phyloP scores from a whole-genome alignment of 2,329 filamentous ascomycete genomes.

The Pseudocercospora macadamiae region DNA sequence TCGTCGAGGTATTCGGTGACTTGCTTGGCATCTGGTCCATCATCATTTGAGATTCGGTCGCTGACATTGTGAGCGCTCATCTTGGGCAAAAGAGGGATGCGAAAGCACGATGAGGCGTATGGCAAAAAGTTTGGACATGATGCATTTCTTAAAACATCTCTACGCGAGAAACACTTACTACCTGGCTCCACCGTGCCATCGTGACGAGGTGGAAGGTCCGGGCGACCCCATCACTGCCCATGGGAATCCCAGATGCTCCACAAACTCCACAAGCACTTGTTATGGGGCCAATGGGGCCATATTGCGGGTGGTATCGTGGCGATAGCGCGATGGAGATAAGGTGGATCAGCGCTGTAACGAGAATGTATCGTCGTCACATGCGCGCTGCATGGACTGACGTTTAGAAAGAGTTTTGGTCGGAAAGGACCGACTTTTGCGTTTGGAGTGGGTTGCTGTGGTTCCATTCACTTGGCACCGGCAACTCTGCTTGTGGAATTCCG shows the following conservation, averaged over 20 bases:
- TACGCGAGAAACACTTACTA: slow-evolving; percentile 22
- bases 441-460: not conserved
- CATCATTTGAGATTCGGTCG: slow-evolving; percentile 25
- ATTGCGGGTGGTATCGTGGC: not conserved
- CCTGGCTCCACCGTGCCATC: slow-evolving; percentile 21
- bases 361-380: slow-evolving; percentile 1
- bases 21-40: slow-evolving; percentile 18
- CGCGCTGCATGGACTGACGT: not conserved
- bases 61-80: slow-evolving; percentile 25
- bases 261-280: slow-evolving; percentile 1
- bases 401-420: not conserved
- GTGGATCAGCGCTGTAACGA: not conserved
- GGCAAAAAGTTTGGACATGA: not conserved
- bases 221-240: slow-evolving; percentile 19
- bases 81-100: not conserved
- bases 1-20: slow-evolving; percentile 26
- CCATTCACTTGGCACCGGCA: slow-evolving; percentile 1
- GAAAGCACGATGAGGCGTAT: not conserved
- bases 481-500: not conserved
- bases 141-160: not conserved
- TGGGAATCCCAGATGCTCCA: slow-evolving; percentile 6
- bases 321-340: not conserved
- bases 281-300: slow-evolving; percentile 1
- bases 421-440: not conserved
- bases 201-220: slow-evolving; percentile 17